Evolutionary conservation across 352 stramenopile species (phyloP).

Genomic region (Albugo laibachii): DNA sequence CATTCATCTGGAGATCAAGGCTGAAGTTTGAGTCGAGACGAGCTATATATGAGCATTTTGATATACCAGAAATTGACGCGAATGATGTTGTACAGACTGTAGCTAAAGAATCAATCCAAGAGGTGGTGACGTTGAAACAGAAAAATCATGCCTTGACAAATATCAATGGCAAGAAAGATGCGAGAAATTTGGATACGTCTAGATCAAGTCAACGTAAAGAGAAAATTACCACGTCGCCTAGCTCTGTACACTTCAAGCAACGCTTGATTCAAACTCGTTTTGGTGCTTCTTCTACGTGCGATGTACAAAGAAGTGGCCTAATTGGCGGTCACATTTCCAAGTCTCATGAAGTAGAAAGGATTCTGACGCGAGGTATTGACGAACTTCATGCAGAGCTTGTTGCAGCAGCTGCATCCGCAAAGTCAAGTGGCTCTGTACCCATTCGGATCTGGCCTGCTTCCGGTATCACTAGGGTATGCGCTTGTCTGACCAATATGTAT

Average conservation of each 20-base stretch:
- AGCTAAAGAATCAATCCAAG: too few species aligned
- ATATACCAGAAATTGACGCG: constrained; percentile 17
- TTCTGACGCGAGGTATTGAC: constrained; percentile 36
- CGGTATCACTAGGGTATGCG: constrained; percentile 60
- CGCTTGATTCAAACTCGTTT: constrained; percentile 50
- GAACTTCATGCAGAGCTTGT: constrained; percentile 45
- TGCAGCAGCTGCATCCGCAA: constrained; percentile 32
- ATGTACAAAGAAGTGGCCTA: constrained; percentile 51
- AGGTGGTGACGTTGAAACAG: too few species aligned
- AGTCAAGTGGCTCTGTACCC: constrained; percentile 34
- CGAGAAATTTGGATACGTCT: too few species aligned
- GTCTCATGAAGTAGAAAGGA: constrained; percentile 37
- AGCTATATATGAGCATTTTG: constrained; percentile 37
- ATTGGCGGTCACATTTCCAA: constrained; percentile 37
- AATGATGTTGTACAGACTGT: too few species aligned
- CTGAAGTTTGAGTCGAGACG: constrained; percentile 72
- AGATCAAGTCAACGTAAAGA: constrained; percentile 10
- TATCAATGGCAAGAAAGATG: too few species aligned
- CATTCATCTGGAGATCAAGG: constrained; percentile 68
- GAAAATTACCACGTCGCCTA: too few species aligned
- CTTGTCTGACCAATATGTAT: constrained; percentile 51
- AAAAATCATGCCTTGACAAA: too few species aligned
- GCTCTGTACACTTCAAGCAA: constrained; percentile 7
- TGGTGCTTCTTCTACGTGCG: constrained; percentile 42
- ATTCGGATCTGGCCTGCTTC: constrained; percentile 52